phyloP scores from a whole-genome alignment of 768 basidiomycete genomes.

The Suillus cothurnatus region DNA sequence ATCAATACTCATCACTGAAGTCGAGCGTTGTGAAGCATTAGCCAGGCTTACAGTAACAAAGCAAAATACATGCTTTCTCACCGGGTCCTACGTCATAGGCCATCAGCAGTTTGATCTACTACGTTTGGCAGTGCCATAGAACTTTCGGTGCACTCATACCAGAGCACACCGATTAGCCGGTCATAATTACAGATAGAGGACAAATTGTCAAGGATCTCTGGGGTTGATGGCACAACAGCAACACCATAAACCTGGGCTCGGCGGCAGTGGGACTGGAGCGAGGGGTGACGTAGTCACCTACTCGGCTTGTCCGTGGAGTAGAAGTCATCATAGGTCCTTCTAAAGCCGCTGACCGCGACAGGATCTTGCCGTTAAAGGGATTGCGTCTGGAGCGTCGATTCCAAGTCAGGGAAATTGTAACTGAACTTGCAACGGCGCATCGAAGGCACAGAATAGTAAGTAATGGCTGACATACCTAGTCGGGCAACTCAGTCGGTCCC shows the following conservation, averaged over 20 bases:
- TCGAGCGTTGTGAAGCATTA: not conserved
- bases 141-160: not conserved
- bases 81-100: not conserved
- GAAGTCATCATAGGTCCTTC: not conserved
- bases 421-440: not conserved
- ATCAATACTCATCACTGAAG: no score
- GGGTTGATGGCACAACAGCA: no score
- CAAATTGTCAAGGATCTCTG: not conserved
- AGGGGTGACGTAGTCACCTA: not conserved
- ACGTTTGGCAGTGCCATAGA: not conserved
- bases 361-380: not conserved
- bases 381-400: not conserved
- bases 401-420: not conserved
- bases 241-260: not conserved
- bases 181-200: not conserved
- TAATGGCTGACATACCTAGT: not conserved
- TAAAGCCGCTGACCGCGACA: not conserved
- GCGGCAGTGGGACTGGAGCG: not conserved
- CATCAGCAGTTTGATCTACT: not conserved
- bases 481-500: not conserved
- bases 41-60: not conserved
- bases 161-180: not conserved
- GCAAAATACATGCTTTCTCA: not conserved
- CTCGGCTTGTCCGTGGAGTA: not conserved
- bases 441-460: not conserved